Evolutionary conservation across 1,284 basidiomycete genomes (phyloP).

Genomic region (Melampsora medusae): DNA sequence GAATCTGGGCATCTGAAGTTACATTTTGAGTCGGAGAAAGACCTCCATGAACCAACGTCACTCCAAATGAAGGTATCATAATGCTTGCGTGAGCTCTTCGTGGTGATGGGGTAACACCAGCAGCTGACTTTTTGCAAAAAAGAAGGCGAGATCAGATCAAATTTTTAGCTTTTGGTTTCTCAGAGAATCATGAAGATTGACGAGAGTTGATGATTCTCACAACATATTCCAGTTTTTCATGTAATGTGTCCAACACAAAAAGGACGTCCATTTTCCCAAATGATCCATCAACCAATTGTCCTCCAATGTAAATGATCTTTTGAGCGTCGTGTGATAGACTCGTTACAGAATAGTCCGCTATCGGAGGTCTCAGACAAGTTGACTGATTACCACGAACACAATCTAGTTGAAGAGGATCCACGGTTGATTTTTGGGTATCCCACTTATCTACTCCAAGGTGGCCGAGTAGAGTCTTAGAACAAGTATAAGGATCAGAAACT

Average conservation of each 20-base stretch:
- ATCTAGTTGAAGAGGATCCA: neutral
- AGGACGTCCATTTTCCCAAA: neutral
- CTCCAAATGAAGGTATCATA: neutral
- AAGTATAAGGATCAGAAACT: neutral
- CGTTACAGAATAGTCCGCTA: neutral
- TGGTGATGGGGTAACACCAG: neutral
- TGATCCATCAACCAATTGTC: neutral
- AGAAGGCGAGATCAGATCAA: neutral
- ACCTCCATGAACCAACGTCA: constrained; percentile 2
- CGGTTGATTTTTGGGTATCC: neutral
- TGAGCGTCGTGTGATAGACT: neutral
- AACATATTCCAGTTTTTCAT: constrained; percentile 6
- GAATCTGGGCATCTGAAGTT: neutral
- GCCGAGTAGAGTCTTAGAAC: neutral
- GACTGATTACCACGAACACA: neutral
- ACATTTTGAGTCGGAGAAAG: neutral
- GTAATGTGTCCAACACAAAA: neutral
- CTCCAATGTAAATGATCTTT: constrained; percentile 1
- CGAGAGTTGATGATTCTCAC: neutral
- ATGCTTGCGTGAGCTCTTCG: constrained; percentile 6
- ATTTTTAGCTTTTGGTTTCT: neutral
- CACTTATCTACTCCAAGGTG: constrained; percentile 6
- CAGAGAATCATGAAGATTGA: neutral
- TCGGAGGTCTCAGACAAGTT: neutral
- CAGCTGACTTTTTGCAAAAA: neutral